phyloP scores from a whole-genome alignment of 768 basidiomycete genomes.

The Mycena haematopus region DNA sequence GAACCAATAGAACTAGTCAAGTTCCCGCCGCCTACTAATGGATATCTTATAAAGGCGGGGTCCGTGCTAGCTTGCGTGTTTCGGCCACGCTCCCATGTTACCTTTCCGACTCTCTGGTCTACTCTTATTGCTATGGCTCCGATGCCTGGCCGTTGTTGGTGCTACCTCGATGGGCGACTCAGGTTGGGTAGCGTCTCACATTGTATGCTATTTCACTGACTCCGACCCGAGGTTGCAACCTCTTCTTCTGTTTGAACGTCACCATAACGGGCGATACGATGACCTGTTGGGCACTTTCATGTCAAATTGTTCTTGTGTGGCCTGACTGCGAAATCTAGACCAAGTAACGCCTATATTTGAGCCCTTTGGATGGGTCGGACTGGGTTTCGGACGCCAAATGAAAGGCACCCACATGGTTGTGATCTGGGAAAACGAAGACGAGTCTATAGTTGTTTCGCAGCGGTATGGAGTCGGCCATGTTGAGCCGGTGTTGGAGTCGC shows the following conservation, averaged over 20 bases:
- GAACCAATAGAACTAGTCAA: slow-evolving; percentile 14
- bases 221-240: slow-evolving; percentile 19
- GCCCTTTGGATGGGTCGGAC: slow-evolving; percentile 58
- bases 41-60: slow-evolving; percentile 19
- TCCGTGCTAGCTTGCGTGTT: not conserved
- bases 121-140: slow-evolving; percentile 24
- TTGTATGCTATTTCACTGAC: not conserved
- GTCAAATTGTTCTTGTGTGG: not conserved
- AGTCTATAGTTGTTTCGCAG: slow-evolving; percentile 63
- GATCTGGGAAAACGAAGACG: slow-evolving; percentile 56
- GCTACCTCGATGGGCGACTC: slow-evolving; percentile 18
- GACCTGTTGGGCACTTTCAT: slow-evolving; percentile 17
- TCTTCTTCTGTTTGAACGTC: slow-evolving; percentile 29
- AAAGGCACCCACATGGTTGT: slow-evolving; percentile 62
- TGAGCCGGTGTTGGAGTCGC: slow-evolving; percentile 51
- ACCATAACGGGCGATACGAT: slow-evolving; percentile 16
- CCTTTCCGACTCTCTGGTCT: slow-evolving; percentile 13
- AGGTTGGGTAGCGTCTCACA: not conserved
- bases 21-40: slow-evolving; percentile 20
- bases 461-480: slow-evolving; percentile 53
- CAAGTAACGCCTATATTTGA: slow-evolving; percentile 30
- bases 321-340: slow-evolving; percentile 10
- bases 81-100: slow-evolving; percentile 12
- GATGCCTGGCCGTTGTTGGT: slow-evolving; percentile 6
- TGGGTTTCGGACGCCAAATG: slow-evolving; percentile 64